Base-by-base conservation (phyloP, 2,329 filamentous ascomycete species). In the Fusarium penzigii region DNA sequence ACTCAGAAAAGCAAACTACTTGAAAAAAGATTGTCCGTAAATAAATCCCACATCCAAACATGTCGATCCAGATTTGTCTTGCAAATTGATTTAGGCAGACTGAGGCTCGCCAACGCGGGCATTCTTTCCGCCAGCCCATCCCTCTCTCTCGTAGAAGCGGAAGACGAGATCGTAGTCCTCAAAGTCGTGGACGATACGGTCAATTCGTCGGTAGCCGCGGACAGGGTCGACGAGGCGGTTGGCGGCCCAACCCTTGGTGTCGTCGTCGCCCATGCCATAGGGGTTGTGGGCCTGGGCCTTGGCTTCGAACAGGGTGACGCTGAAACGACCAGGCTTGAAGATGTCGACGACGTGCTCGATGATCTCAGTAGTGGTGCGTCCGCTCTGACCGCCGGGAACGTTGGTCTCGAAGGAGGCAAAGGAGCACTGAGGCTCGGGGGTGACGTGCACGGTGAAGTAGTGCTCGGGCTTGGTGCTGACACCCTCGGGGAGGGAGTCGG, bases 381-480 rank as follows among this genome's bases (percentile, higher is more conserved):
- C 92, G 51, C 85, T 90, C 75, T 96, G 91, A 6, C 86, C 87
- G 25, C 91, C 89, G 2, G 94, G 94, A 5, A 99, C 93, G 64
- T 97, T 99, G 61, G 94, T 97, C 79, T 99, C 94, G 69, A 99
- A 99, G 2, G 92, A 97, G 36, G 94, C 94, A 71, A 96, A 99
- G 6, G 92, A 97, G 78, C 93, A 99, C 66, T 96, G 86, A 13
- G 93, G 91, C 79, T 99, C 94, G 1, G 94, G 94, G 0, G 94
- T 99, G 61, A 99, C 94, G 69, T 99, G 94, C 20, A 99, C 94
- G 1, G 93, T 99, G 75, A 97, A 99, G 77, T 99, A 99, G 75
- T 97, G 92, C 39, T 84, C 88, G 5, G 82, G 76, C 47, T 78
- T 78, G 54, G 60, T 64, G 36, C 75, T 75, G 47, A 79, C 78